A percentile compares a stretch with the other conserved stretches of the same genome.
Conservation (phyloP, 2,329 filamentous ascomycete genomes). For the Epichloe hybrida region DNA sequence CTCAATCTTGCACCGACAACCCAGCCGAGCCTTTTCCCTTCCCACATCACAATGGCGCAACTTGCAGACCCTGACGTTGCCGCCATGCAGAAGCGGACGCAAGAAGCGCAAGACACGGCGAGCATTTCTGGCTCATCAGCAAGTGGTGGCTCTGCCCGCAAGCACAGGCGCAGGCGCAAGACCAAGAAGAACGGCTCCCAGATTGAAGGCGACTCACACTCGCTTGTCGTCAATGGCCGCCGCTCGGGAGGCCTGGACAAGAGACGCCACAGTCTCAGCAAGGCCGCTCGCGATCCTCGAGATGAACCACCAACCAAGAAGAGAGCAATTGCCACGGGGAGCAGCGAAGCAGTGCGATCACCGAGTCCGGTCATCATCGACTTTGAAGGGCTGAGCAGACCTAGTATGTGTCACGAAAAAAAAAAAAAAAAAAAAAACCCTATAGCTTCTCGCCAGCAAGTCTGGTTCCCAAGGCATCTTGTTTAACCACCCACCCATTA, state of each 20-base stretch:
- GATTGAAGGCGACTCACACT: slow-evolving; percentile 6
- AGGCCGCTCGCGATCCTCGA: slow-evolving; percentile 46
- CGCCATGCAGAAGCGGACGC: slow-evolving; percentile 18
- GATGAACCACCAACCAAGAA: slow-evolving; percentile 35
- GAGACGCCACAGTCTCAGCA: slow-evolving; percentile 42
- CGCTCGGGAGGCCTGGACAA: slow-evolving; percentile 20
- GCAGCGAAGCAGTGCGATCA: slow-evolving; percentile 12
- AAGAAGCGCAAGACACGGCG: slow-evolving; percentile 9
- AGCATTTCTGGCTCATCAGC: slow-evolving; percentile 17
- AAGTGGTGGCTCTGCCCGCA: slow-evolving; percentile 15
- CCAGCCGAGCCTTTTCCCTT: neutral
- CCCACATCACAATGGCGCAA: slow-evolving; percentile 14
- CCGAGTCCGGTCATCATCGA: slow-evolving; percentile 48
- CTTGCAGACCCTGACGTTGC: slow-evolving; percentile 12
- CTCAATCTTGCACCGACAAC: neutral
- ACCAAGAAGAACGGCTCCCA: slow-evolving; percentile 14
- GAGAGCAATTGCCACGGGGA: slow-evolving; percentile 13
- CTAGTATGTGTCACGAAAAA: slow-evolving; percentile 27
- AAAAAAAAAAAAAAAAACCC: neutral
- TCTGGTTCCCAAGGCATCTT: too few species aligned
- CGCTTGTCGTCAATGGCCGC: slow-evolving; percentile 17
- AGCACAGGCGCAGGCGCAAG: slow-evolving; percentile 15
- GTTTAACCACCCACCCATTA: slow-evolving; percentile 13
- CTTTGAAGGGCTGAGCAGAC: slow-evolving; percentile 47
- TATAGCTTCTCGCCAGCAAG: too few species aligned